Conservation (phyloP, 1,284 basidiomycete genomes). For the Leucoagaricus sp. region DNA sequence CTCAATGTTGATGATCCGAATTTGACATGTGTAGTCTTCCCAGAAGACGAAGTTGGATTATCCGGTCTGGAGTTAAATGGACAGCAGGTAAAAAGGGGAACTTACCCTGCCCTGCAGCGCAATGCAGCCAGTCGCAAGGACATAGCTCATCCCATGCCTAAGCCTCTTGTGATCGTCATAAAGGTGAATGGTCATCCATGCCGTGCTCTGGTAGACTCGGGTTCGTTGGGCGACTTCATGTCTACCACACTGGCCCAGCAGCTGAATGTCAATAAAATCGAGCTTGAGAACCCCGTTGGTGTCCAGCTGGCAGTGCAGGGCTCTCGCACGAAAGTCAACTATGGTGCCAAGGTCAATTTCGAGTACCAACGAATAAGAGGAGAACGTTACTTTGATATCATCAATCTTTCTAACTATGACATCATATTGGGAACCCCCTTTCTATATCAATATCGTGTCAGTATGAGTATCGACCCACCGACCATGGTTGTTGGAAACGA, state of each 20-base stretch:
- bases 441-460: conserved; percentile 30
- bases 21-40: too few species aligned
- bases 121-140: too few species aligned
- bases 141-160: conserved; percentile 19
- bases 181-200: conserved; percentile 11
- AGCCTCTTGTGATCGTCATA: conserved; percentile 31
- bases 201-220: conserved; percentile 5
- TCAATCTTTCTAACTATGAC: conserved; percentile 33
- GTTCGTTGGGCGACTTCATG: conserved; percentile 12
- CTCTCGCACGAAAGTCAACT: conserved; percentile 31
- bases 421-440: conserved; percentile 35
- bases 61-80: too few species aligned
- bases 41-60: too few species aligned
- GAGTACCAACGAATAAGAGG: conserved; percentile 21
- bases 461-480: too few species aligned
- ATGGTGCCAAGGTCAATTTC: conserved; percentile 9
- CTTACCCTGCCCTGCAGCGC: too few species aligned
- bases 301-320: conserved; percentile 33
- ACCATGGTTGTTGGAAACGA: conserved; percentile 22
- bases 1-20: too few species aligned
- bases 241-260: conserved; percentile 7
- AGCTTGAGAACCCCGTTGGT: conserved; percentile 25
- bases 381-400: conserved; percentile 31
- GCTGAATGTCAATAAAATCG: conserved; percentile 24
- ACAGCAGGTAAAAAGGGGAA: too few species aligned